Percentiles rank a stretch among this genome's conserved stretches.
Evolutionary conservation across 345 rosid species (phyloP).

Genomic region (Brassica nigra): DNA sequence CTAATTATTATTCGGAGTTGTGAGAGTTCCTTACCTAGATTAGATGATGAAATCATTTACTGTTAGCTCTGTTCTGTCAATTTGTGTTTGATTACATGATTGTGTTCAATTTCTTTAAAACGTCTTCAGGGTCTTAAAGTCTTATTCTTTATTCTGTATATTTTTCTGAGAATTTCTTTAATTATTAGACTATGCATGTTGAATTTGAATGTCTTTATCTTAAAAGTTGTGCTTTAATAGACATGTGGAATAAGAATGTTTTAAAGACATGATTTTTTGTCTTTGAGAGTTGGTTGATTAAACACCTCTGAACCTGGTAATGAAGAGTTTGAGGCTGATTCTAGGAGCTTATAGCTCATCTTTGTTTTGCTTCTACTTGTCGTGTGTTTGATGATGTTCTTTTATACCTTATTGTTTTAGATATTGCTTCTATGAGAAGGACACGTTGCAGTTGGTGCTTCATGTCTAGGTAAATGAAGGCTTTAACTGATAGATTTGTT

Average conservation of each 20-base stretch:
- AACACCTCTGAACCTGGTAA: not conserved
- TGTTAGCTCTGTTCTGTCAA: slow-evolving; percentile 3
- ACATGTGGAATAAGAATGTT: not conserved
- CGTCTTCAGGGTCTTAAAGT: not conserved
- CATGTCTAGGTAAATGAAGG: slow-evolving; percentile 74
- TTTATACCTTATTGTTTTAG: slow-evolving; percentile 20
- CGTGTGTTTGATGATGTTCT: slow-evolving; percentile 9
- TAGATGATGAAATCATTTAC: slow-evolving; percentile 3
- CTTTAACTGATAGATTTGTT: slow-evolving; percentile 56
- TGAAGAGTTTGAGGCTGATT: not conserved
- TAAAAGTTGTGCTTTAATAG: not conserved
- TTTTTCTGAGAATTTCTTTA: slow-evolving; percentile 1
- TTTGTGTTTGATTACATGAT: not conserved
- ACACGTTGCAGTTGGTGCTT: slow-evolving; percentile 29
- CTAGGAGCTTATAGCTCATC: not conserved
- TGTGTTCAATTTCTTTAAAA: slow-evolving; percentile 6
- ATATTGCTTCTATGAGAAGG: slow-evolving; percentile 35
- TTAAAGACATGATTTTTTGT: not conserved
- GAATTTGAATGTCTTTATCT: not conserved
- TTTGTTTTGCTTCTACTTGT: not conserved
- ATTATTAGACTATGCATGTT: slow-evolving; percentile 20
- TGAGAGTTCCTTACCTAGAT: not conserved
- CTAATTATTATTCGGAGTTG: not conserved
- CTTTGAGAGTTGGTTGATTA: not conserved
- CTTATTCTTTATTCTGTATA: not conserved